Evolutionary conservation across 371 early-diverging fungal species (phyloP), one percentile per base, ranked within the genome.

Genomic region (Mucor velutinosus): DNA sequence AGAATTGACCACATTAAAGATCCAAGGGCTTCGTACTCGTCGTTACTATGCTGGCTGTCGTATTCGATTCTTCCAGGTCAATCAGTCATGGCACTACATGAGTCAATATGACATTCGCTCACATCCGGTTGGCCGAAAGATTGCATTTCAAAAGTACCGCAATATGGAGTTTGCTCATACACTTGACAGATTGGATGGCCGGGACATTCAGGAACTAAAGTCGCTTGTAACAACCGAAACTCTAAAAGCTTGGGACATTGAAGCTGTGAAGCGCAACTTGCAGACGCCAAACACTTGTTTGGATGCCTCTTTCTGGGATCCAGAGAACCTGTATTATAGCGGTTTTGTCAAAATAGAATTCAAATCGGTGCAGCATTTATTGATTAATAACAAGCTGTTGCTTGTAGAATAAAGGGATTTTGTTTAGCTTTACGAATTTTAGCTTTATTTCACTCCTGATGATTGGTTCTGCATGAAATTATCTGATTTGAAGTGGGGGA

Each of bases 171-270:
- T 37, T 29, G 67, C 71, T 25, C 10, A 17, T 41, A 8, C 17
- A 33, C 23, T 71, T 14, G 43, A 62, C 25, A 55, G 41, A 41
- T 39, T 70, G 58, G 58, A 70, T 53, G 25, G 49, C 17, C 30
- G 51, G 29, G 70, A 70, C 37, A 41, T 66, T 23, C 30, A 66
- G 41, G 55, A 62, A 32, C 23, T 70, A 15, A 33, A 47, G 10
- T 33, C 66, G 30, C 39, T 70, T 7, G 70, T 70, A 33, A 70
- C 70, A 0, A 65, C 45, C 0, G 47, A 65, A 33, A 65, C 58
- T 1, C 51, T 70, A 39, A 71, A 71, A 30, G 71, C 63, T 37
- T 71, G 71, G 71, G 70, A 70, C 37, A 66, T 70, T 8, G 57
- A 65, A 23, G 64, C 69, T n/a, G 59, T 53, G 3, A 64, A 43